phyloP scores from a whole-genome alignment of 345 rosid genomes.

The Carallia brachiata region DNA sequence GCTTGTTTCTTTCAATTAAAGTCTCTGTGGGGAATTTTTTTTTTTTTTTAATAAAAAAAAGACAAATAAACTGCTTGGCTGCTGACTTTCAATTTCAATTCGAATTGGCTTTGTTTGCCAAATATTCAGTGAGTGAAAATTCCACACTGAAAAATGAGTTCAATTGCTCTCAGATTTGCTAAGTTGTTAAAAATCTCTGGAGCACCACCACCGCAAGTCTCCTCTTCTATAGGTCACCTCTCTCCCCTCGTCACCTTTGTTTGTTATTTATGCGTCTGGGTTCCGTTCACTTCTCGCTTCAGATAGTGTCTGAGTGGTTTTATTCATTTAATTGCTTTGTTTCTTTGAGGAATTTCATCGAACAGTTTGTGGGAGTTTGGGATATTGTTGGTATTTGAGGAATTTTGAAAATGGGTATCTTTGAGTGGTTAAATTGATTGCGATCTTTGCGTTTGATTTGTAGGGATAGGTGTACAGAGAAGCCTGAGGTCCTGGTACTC shows the following conservation, averaged over 20 bases:
- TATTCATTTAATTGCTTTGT: too few relatives aligned
- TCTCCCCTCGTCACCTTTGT: not conserved
- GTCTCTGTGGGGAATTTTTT: too few relatives aligned
- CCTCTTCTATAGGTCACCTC: slow-evolving; percentile 34
- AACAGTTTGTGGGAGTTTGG: not conserved
- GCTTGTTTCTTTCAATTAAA: too few relatives aligned
- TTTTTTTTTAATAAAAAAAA: too few relatives aligned
- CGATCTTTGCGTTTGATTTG: slow-evolving; percentile 10
- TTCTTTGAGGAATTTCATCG: slow-evolving; percentile 16
- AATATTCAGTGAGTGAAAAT: not conserved
- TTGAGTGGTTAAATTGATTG: not conserved
- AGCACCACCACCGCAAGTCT: slow-evolving; percentile 11
- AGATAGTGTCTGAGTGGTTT: not conserved
- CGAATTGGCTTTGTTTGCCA: not conserved
- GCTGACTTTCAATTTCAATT: too few relatives aligned
- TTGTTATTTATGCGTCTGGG: not conserved
- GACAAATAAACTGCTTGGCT: too few relatives aligned
- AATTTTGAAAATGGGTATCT: not conserved
- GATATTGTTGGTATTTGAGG: not conserved
- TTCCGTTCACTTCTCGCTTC: not conserved
- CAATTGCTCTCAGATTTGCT: slow-evolving; percentile 30
- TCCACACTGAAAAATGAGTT: slow-evolving; percentile 24
- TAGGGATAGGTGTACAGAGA: slow-evolving; percentile 32
- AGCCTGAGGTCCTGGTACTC: slow-evolving; percentile 40
- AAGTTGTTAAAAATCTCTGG: slow-evolving; percentile 25